These are phyloP conservation scores for Eucalyptus pauciflora DNA, from an alignment of 345 rosid species.

Conservation along the genomic window DNA sequence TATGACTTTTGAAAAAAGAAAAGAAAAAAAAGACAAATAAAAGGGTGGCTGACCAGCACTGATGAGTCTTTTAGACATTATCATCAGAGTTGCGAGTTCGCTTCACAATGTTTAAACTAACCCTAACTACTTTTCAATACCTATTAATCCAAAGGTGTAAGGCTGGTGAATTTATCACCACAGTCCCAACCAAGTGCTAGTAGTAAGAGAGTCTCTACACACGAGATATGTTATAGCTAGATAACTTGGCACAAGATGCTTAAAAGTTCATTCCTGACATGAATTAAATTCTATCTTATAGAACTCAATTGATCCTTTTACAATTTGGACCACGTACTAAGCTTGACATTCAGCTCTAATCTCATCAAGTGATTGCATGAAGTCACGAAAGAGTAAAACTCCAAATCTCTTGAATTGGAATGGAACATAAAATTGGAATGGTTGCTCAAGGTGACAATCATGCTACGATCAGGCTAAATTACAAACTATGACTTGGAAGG, in stretches of 20 bases:
- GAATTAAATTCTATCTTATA: background rate
- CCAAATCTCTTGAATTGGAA: background rate
- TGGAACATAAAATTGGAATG: background rate
- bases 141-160: background rate
- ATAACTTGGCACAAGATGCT: background rate
- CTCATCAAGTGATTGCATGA: background rate
- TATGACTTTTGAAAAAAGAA: background rate
- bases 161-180: background rate
- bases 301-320: background rate
- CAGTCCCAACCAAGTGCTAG: background rate
- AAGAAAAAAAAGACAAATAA: background rate
- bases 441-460: background rate
- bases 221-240: background rate
- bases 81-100: background rate
- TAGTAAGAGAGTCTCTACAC: background rate
- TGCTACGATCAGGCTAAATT: background rate
- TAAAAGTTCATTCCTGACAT: accelerated
- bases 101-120: background rate
- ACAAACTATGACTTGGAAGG: background rate
- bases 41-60: background rate
- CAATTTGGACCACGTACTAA: background rate
- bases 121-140: background rate
- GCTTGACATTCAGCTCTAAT: background rate
- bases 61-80: no score
- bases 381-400: background rate